Conservation (phyloP, 2,329 filamentous ascomycete species). For the Diatrype stigma region DNA sequence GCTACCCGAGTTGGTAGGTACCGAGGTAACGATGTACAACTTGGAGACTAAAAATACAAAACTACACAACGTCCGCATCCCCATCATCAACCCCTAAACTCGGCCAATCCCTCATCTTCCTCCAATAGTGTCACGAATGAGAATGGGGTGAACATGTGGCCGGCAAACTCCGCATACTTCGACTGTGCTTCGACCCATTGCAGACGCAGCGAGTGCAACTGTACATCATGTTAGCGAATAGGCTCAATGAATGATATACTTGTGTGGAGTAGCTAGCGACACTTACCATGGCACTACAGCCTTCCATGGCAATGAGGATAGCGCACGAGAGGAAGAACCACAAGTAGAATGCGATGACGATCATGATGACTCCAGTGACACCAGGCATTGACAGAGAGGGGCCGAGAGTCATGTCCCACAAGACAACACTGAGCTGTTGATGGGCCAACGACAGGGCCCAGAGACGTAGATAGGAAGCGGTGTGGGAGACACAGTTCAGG, state of each 20-base stretch:
- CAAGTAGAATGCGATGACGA: slow-evolving; percentile 76
- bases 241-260: neutral
- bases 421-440: slow-evolving; percentile 92
- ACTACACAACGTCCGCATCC: slow-evolving; percentile 10
- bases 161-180: slow-evolving; percentile 78
- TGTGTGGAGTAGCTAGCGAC: neutral
- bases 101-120: slow-evolving; percentile 51
- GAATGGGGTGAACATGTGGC: slow-evolving; percentile 72
- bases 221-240: slow-evolving; percentile 10
- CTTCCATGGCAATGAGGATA: slow-evolving; percentile 78
- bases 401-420: slow-evolving; percentile 93
- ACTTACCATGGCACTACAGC: slow-evolving; percentile 67
- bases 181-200: slow-evolving; percentile 87
- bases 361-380: slow-evolving; percentile 68
- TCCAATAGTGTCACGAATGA: slow-evolving; percentile 71
- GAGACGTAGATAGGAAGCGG: slow-evolving; percentile 94
- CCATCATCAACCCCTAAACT: slow-evolving; percentile 29
- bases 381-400: slow-evolving; percentile 67
- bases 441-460: slow-evolving; percentile 97
- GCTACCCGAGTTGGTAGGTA: no score
- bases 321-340: slow-evolving; percentile 85
- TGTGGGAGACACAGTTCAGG: slow-evolving; percentile 97
- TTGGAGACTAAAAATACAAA: neutral
- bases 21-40: neutral
- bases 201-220: slow-evolving; percentile 68